Evolutionary conservation across 228 moss, liverwort and hornwort genomes (phyloP), one percentile per base, ranked within the genome.

Genomic region (Sphagnum fallax): DNA sequence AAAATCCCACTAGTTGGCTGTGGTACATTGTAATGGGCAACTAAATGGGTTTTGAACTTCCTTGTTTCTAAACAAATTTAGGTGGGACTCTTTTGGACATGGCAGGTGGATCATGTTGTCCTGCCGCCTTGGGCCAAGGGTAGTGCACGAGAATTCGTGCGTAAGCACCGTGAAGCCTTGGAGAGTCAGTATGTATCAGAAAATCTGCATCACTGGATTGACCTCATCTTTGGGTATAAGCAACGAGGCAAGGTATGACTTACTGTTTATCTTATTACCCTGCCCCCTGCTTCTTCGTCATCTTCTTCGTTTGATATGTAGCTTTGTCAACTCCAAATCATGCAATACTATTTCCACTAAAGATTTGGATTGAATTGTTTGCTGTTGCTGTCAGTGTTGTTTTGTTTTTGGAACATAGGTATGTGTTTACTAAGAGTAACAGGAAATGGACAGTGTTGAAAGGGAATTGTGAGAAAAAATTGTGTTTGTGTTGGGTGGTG

Each of bases 101-200:
- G 57, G 67, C 73, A 97, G 96, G 92, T 98, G 72, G 87, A 92
- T 64, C 83, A 98, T 76, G 94, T 98, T 47, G 76, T 90, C 76
- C 79, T 98, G 76, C 98, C 98, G 73, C 94, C 98, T 51, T 98
- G 98, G 98, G 94, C 98, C 32, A 98, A 94, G 75, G 94, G 98
- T n/a, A 98, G 94, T 77, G 88, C 98, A 66, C 79, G 92, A 75
- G 98, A 93, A 75, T 98, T 98, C 74, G 89, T 98, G 52, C 83
- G 87, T 69, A 93, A 86, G 82, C 98, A 98, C 78, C 85, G 98
- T 16, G 98, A 98, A 75, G 98, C 98, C 64, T 85, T 98, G 67
- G 98, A 98, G 77, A 90, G 88, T 63, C 98, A 98, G 79, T 98
- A 90, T 74, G 92, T 98, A 51, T 98, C 98, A 16, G 98, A 98